Base-by-base conservation (phyloP, 1,284 basidiomycete species). In the Lentinus polychrous region DNA sequence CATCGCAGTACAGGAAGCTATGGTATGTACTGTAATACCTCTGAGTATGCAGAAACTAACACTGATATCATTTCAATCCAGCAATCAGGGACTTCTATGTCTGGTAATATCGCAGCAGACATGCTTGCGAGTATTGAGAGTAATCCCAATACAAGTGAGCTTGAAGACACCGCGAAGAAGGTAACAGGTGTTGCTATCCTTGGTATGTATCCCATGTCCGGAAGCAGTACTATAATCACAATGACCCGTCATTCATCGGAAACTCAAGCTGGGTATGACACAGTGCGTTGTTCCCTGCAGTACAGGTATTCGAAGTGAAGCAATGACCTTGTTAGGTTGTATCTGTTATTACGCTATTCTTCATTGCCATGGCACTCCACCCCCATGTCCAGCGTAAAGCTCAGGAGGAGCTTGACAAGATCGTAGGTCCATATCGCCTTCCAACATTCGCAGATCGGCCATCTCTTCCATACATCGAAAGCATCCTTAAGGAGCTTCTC, bases 391-490 rank as follows among this genome's bases (percentile, higher is more conserved):
- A 64, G 45, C 43, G 44, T 0, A 55, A 53, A 17, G 63, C 61
- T 1, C 61, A 62, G n/a, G 58, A 55, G n/a, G 63, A 64, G 45
- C 44, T 66, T 31, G 65, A 66, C 44, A 38, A 46, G 2, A 56
- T 65, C 2, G 46, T 66, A n/a, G 72, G 72, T 4, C 36, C 50
- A 3, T 49, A 55, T 8, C 52, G 51, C n/a, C 50, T 55, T 43
- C 65, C 65, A 3, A 52, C 46, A 1, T 40, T 58, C 24, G 54
- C 58, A 1, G 65, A 66, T 31, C 50, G 57, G 27, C 51, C 57
- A 11, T 45, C 56, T 3, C 55, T 66, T 33, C 65, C 65, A 0
- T 66, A 64, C 46, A 49, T 63, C 17, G 59, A 58, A 12, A 65
- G 59, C 2, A 41, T 63, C 23, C 55, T 60, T 32, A 57, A 61